Conservation (phyloP, 441 rosid species). For the Codiaeum variegatum region DNA sequence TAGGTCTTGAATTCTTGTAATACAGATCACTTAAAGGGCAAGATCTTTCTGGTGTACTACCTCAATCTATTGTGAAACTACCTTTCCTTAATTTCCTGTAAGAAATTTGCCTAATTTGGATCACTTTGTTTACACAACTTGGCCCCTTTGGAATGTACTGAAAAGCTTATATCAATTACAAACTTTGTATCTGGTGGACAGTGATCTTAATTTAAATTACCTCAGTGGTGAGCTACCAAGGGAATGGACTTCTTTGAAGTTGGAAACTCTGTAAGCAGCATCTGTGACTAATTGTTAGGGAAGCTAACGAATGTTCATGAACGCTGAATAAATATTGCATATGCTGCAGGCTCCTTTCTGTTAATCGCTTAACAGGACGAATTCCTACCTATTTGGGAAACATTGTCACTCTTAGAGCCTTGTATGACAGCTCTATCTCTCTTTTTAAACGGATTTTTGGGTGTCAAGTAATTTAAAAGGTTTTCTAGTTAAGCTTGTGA, state of each 20-base stretch:
- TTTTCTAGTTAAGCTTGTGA: background rate
- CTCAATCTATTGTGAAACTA: slow-evolving; percentile 29
- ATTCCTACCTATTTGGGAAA: slow-evolving; percentile 34
- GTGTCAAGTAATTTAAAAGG: background rate
- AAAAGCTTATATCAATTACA: background rate
- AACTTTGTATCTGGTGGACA: slow-evolving; percentile 15
- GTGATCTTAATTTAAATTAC: slow-evolving; percentile 33
- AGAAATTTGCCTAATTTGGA: slow-evolving; percentile 19
- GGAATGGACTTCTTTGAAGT: slow-evolving; percentile 37
- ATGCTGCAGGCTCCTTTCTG: slow-evolving; percentile 27
- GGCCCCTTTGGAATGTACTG: background rate
- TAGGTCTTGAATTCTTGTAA: background rate
- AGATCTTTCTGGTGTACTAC: slow-evolving; percentile 40
- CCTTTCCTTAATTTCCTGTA: slow-evolving; percentile 33
- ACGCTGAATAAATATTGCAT: background rate
- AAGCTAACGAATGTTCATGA: background rate
- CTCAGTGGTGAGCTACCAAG: slow-evolving; percentile 36
- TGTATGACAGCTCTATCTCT: slow-evolving; percentile 24
- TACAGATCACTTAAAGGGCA: slow-evolving; percentile 30
- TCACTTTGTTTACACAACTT: background rate
- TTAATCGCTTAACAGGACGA: slow-evolving; percentile 36
- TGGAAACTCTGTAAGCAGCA: slow-evolving; percentile 36
- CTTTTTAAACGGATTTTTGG: background rate
- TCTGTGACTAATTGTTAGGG: background rate
- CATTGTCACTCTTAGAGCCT: slow-evolving; percentile 30